A percentile compares a stretch with the other conserved stretches of the same genome.
These are phyloP conservation scores for Kwoniella newhampshirensis DNA, from an alignment of 768 basidiomycete species.

Conservation along the genomic window DNA sequence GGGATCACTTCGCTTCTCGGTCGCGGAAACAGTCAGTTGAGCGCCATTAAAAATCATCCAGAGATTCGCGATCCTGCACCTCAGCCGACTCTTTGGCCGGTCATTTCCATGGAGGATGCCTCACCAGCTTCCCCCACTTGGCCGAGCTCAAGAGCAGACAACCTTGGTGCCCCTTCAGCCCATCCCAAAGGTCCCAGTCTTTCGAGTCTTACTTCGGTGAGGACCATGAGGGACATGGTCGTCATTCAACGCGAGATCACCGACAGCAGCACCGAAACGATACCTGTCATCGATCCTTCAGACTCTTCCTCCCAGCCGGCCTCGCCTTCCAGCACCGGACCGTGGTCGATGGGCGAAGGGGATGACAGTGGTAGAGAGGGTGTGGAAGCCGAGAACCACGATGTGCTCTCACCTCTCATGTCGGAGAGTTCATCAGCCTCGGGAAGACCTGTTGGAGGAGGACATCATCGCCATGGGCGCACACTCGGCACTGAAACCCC, in stretches of 20 bases:
- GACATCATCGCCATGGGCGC: constrained; percentile 18
- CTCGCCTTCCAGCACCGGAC: not conserved
- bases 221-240: constrained; percentile 46
- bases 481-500: constrained; percentile 14
- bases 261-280: constrained; percentile 6
- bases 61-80: constrained; percentile 81
- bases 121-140: constrained; percentile 1
- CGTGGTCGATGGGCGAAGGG: not conserved
- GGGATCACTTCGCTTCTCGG: constrained; percentile 46
- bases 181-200: constrained; percentile 34
- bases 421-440: constrained; percentile 1
- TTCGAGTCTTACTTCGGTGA: constrained; percentile 29
- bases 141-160: constrained; percentile 19
- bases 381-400: not conserved
- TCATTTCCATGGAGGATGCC: constrained; percentile 56
- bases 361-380: not conserved
- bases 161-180: not conserved
- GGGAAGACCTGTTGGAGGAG: constrained; percentile 3
- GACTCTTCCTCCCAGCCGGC: not conserved
- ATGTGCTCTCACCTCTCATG: constrained; percentile 1
- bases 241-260: constrained; percentile 36
- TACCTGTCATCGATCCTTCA: constrained; percentile 5
- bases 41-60: constrained; percentile 25
- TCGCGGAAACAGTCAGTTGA: constrained; percentile 51
- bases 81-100: constrained; percentile 62